These are phyloP conservation scores for Ascochyta viciae-villosae DNA, from an alignment of 2,329 filamentous ascomycete genomes.

Conservation along the genomic window DNA sequence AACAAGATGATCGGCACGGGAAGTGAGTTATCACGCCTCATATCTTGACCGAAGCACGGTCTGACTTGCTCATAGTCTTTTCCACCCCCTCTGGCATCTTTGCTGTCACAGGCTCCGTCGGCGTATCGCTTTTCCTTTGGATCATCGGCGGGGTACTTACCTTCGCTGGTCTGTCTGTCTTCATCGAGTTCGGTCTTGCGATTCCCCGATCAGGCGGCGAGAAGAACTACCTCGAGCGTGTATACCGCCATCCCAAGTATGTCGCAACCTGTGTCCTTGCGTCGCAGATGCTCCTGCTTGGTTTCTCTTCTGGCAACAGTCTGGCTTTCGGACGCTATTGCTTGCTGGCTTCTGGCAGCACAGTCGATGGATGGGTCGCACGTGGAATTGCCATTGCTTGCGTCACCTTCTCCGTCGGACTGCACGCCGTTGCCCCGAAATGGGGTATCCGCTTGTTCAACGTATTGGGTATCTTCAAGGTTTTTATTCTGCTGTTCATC, in stretches of 20 bases:
- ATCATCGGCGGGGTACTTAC: conserved; percentile 61
- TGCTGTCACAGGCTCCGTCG: conserved; percentile 61
- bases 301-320: conserved; percentile 66
- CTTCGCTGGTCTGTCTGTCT: conserved; percentile 66
- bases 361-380: conserved; percentile 61
- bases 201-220: conserved; percentile 69
- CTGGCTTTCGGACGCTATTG: conserved; percentile 67
- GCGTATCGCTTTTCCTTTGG: conserved; percentile 63
- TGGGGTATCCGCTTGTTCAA: conserved; percentile 68
- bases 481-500: conserved; percentile 66
- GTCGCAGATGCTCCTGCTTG: conserved; percentile 67
- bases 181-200: conserved; percentile 68
- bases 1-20: conserved; percentile 44
- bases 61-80: conserved; percentile 51
- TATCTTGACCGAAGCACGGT: background rate
- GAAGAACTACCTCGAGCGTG: conserved; percentile 71
- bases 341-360: conserved; percentile 60
- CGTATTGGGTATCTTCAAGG: conserved; percentile 66
- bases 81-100: conserved; percentile 66
- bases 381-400: conserved; percentile 59
- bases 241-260: conserved; percentile 65
- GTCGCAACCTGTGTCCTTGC: conserved; percentile 67
- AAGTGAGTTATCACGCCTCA: conserved; percentile 23
- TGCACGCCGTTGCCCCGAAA: conserved; percentile 63
- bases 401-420: conserved; percentile 60